Base-by-base conservation (phyloP, 1,284 basidiomycete genomes). In the Sphaerobolus stellatus region DNA sequence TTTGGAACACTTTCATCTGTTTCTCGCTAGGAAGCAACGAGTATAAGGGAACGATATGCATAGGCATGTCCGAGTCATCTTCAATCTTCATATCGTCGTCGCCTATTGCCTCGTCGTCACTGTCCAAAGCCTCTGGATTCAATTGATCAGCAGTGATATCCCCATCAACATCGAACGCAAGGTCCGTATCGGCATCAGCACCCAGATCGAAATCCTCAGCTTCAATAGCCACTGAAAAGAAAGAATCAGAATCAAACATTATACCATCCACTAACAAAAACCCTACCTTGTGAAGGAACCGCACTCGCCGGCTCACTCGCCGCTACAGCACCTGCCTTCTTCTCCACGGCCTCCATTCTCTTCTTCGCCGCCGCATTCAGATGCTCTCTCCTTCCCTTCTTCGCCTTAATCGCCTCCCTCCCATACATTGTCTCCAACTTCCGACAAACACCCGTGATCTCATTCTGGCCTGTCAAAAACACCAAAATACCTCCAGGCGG, bases 151-250 rank as follows among this genome's bases (percentile, higher is more conserved):
- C n/a, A 22, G n/a, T 38, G 36, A n/a, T 22, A 7, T 38, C 41
- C 4, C 22, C 22, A 18, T 5, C 41, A 11, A 36, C 33, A 36
- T 36, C 22, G 82, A 20, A 20, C 41, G 22, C 41, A 43, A 22
- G 22, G 20, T 43, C 41, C 13, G 41, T 74, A 8, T 70, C 72
- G 44, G 69, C 64, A 27, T 71, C 71, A 53, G 77, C 64, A 0
- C 88, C 90, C 9, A 94, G 73, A 3, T 94, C 91, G 40, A 94
- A 68, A 56, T 95, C 92, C 64, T 95, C 92, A 0, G 84, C 80
- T 65, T 95, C 93, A 6, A 94, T 66, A 56, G 80, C 81, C 43
- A 69, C 77, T 76, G 54, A n/a, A 40, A 68, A 75, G 75, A 51
- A 16, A 31, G 22, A 30, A 51, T 9, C 20, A n/a, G 53, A n/a